Conservation (phyloP, 2,329 filamentous ascomycete species). For the Alternaria rosae region DNA sequence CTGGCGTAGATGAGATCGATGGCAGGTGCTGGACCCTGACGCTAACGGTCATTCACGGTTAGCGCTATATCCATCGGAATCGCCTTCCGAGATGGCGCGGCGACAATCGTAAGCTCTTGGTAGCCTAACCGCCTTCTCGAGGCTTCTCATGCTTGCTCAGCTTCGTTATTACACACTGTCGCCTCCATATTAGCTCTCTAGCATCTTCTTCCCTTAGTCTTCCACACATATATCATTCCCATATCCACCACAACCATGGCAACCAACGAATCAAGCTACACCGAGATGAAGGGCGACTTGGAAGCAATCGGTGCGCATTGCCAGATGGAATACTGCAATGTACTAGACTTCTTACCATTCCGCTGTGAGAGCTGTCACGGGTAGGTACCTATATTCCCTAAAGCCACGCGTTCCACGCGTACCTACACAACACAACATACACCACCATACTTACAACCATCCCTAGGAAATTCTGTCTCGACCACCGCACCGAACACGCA, state of each 20-base stretch:
- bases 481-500: constrained; percentile 85
- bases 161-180: constrained; percentile 5
- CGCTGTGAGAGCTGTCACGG: constrained; percentile 85
- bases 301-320: constrained; percentile 90
- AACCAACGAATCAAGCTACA: constrained; percentile 60
- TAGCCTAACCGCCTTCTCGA: constrained; percentile 23
- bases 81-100: constrained; percentile 16
- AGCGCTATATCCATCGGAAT: neutral
- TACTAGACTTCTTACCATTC: constrained; percentile 96
- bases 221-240: neutral
- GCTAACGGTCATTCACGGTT: neutral
- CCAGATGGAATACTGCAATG: constrained; percentile 88
- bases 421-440: neutral
- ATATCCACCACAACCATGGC: constrained; percentile 23
- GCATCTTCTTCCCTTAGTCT: neutral
- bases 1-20: neutral
- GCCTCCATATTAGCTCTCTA: neutral
- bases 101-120: constrained; percentile 21
- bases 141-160: constrained; percentile 26
- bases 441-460: constrained; percentile 22
- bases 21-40: constrained; percentile 14
- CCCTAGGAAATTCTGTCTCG: constrained; percentile 83
- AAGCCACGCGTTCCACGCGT: neutral
- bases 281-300: constrained; percentile 77
- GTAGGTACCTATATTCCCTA: constrained; percentile 45